A percentile compares a stretch with the other conserved stretches of the same genome.
Evolutionary conservation across 2,329 filamentous ascomycete species (phyloP).

Genomic region (Nigrograna mackinnonii): DNA sequence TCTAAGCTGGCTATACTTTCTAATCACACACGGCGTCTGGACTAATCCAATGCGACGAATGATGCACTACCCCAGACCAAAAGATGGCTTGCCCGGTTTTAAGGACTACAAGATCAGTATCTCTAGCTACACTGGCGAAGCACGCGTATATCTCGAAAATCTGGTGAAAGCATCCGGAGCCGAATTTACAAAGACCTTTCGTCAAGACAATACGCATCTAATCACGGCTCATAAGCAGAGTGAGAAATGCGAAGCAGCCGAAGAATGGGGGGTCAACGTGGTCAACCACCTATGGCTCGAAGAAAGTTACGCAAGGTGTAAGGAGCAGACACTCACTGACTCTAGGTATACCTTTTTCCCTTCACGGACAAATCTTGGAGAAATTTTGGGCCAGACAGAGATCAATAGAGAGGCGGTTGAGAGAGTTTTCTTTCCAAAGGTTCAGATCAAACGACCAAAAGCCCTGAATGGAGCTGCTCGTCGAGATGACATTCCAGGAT

Average conservation of each 20-base stretch:
- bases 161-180: slow-evolving; percentile 82
- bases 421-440: slow-evolving; percentile 63
- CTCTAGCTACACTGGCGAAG: slow-evolving; percentile 96
- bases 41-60: slow-evolving; percentile 81
- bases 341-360: slow-evolving; percentile 86
- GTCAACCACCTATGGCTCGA: slow-evolving; percentile 97
- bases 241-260: slow-evolving; percentile 90
- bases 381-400: slow-evolving; percentile 87
- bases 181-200: slow-evolving; percentile 93
- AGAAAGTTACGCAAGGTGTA: slow-evolving; percentile 91
- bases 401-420: slow-evolving; percentile 75
- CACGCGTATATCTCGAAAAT: slow-evolving; percentile 90
- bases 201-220: slow-evolving; percentile 91
- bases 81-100: slow-evolving; percentile 78
- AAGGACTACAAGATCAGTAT: slow-evolving; percentile 77
- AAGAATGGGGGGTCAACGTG: slow-evolving; percentile 88
- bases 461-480: slow-evolving; percentile 7
- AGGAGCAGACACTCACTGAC: slow-evolving; percentile 72
- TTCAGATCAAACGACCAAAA: slow-evolving; percentile 26
- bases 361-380: slow-evolving; percentile 84
- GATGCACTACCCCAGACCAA: slow-evolving; percentile 86
- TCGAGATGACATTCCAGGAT: slow-evolving; percentile 17
- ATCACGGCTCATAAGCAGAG: slow-evolving; percentile 87
- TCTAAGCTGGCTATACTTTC: slow-evolving; percentile 88
- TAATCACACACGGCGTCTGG: slow-evolving; percentile 89